Base-by-base conservation (phyloP, 2,329 filamentous ascomycete species). In the Coleophoma crateriformis region DNA sequence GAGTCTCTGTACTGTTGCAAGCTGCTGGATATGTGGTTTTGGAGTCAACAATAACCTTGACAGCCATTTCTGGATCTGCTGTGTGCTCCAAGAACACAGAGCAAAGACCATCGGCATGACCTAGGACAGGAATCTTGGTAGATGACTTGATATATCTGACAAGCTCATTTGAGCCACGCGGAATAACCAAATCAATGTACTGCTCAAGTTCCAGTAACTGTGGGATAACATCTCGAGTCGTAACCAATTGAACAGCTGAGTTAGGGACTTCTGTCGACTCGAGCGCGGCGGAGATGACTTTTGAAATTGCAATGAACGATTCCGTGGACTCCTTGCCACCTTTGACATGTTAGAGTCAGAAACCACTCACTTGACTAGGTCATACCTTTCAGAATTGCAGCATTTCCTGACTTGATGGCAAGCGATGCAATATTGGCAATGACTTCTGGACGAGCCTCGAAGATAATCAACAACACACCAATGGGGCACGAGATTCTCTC, bases 341-440 rank as follows among this genome's bases (percentile, higher is more conserved):
- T 85, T 52, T n/a, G 39, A 43, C 14, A 37, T 15, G 11, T 33
- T 27, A 54, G 49, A 56, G 49, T 39, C 11, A 41, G n/a, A 3
- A 41, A 19, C 35, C 8, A 48, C n/a, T 54, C 22, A 34, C 12
- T 17, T 50, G 22, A 20, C 12, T n/a, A 32, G 33, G 13, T 40
- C 54, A 11, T 61, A 78, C 84, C 92, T 76, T 99, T 99, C 53
- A 99, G 76, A 61, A 99, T 97, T 46, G 91, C 94, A 34, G 94
- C 88, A 68, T 99, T 99, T 61, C 90, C 94, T 12, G 92, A 97
- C 68, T 99, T 99, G 69, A 99, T 88, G 35, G 94, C 91, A 20
- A 99, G 77, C 4, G 91, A 89, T 54, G 94, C 90, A 64, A 99
- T 97, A 69, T 99, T 99, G 64, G 92, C 94, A 64, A 99, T 96